Evolutionary conservation across 2,329 filamentous ascomycete genomes (phyloP), one percentile per base, ranked within the genome.

Genomic region (Aspergillus amoenus): DNA sequence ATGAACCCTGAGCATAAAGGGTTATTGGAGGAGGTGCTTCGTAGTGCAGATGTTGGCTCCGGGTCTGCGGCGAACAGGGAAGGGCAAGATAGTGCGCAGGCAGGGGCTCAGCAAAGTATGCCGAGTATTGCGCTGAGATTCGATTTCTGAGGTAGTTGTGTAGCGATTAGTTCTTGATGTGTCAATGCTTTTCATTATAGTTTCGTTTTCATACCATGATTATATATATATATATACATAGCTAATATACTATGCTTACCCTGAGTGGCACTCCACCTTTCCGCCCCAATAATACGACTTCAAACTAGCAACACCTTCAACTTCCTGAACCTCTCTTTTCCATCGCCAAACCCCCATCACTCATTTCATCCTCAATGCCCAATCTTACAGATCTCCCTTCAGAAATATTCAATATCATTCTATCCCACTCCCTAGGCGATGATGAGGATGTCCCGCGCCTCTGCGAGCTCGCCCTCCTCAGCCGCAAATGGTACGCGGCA

Each of bases 121-220:
- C 94, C 94, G 12, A 94, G 81, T 61, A 99, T 99, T 81, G 91
- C 91, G 53, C 76, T 99, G 70, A 94, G 95, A 82, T 95, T 97
- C 90, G 83, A 96, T 73, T 97, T 99, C 82, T 90, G 62, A 52
- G 15, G 18, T 13, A 13, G 13, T 30, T 2, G 5, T 40, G 12
- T 30, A 24, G 39, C 18, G 13, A 43, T 42, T 8, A 21, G 24
- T 0, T 13, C 27, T 9, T 42, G 18, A 42, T 42, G 17, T 42
- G 40, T 30, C 27, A 11, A 30, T 9, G 40, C 8, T 24, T 22
- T 6, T 17, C 42, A 6, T 27, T 47, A 40, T 52, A 3, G 17
- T 45, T 47, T 12, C 15, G 22, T 18, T 46, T 30, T 17, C 47
- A n/a, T 45, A 39, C 21, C 21, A 22, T 43, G 17, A 13, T 43